Conservation (phyloP, 345 rosid species). For the Mercurialis annua region DNA sequence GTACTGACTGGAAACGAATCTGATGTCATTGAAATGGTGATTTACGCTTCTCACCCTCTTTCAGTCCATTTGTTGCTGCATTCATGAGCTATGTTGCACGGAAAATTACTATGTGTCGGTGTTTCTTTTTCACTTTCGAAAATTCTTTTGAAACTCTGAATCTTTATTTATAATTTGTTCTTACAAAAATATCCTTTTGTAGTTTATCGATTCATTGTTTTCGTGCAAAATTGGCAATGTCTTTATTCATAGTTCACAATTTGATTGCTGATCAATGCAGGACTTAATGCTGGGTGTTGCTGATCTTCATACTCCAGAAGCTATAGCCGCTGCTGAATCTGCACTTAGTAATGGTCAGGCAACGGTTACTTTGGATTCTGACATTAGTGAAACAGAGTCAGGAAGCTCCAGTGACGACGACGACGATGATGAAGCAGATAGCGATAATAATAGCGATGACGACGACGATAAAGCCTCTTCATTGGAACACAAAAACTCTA, state of each 20-base stretch:
- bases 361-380: conserved; percentile 18
- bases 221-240: neutral
- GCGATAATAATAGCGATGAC: conserved; percentile 2
- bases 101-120: too few relatives aligned
- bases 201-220: too few relatives aligned
- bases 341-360: conserved; percentile 45
- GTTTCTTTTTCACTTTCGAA: too few relatives aligned
- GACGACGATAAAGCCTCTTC: conserved; percentile 12
- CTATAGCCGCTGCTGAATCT: conserved; percentile 81
- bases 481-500: conserved; percentile 6
- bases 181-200: too few relatives aligned
- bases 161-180: too few relatives aligned
- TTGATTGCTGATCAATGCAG: conserved; percentile 27
- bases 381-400: conserved; percentile 41
- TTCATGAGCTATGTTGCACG: neutral
- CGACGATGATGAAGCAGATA: conserved; percentile 21
- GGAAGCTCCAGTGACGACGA: conserved; percentile 33
- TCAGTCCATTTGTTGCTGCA: neutral
- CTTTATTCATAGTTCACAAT: neutral
- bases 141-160: too few relatives aligned
- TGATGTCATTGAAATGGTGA: conserved; percentile 75
- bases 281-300: conserved; percentile 87
- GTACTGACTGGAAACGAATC: conserved; percentile 63
- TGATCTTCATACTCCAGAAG: conserved; percentile 89
- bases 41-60: neutral